Percentiles rank a stretch among this genome's conserved stretches.
phyloP scores from a whole-genome alignment of 2,329 filamentous ascomycete species.

The Aspergillus sp. region DNA sequence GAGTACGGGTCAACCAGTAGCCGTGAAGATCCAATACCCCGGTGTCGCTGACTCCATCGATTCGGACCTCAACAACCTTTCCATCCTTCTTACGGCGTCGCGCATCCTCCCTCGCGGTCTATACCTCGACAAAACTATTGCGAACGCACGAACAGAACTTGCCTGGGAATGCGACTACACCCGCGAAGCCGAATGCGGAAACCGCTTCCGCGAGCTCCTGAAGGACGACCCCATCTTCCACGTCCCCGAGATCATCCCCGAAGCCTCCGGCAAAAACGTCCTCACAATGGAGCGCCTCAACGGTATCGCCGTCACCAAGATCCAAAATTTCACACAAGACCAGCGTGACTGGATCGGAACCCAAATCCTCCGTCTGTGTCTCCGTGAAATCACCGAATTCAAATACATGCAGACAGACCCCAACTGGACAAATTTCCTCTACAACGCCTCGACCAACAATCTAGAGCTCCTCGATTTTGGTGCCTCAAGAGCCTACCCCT shows the following conservation, averaged over 20 bases:
- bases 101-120: conserved; percentile 86
- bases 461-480: conserved; percentile 96
- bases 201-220: conserved; percentile 75
- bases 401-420: conserved; percentile 99
- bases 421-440: conserved; percentile 99
- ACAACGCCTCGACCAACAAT: conserved; percentile 68
- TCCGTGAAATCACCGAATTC: conserved; percentile 92
- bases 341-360: conserved; percentile 96
- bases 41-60: conserved; percentile 95
- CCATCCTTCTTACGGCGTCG: conserved; percentile 84
- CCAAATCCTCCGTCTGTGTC: conserved; percentile 84
- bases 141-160: conserved; percentile 86
- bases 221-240: conserved; percentile 73
- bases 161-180: conserved; percentile 97
- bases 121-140: conserved; percentile 95
- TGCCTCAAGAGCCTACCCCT: conserved; percentile 81
- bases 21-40: conserved; percentile 96
- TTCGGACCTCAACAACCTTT: conserved; percentile 91
- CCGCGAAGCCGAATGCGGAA: conserved; percentile 79
- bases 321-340: conserved; percentile 70
- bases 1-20: conserved; percentile 72
- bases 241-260: conserved; percentile 73
- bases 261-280: conserved; percentile 82
- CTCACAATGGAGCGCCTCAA: conserved; percentile 91
- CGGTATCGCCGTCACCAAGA: conserved; percentile 80